These are phyloP conservation scores for Daedaleopsis sinensis DNA, from an alignment of 768 basidiomycete species.

Conservation along the genomic window DNA sequence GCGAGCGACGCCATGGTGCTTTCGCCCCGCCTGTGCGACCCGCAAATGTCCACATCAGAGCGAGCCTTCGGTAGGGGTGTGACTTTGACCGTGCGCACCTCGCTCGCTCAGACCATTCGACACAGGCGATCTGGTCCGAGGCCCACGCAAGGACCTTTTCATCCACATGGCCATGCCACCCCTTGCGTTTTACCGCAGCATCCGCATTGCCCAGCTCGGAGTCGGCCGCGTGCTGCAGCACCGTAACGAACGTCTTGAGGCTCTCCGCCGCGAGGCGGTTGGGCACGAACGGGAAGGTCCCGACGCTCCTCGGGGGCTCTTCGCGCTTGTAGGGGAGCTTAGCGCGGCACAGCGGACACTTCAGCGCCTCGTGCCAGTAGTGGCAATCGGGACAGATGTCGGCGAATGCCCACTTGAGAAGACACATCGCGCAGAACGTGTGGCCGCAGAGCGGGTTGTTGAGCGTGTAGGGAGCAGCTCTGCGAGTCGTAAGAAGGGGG, in stretches of 20 bases:
- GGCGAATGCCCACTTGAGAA: slow-evolving; percentile 71
- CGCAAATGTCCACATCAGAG: no score
- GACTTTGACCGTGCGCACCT: background rate
- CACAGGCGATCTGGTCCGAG: background rate
- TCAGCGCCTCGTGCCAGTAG: slow-evolving; percentile 66
- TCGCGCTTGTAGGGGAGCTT: slow-evolving; percentile 53
- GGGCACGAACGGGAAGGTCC: slow-evolving; percentile 67
- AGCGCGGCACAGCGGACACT: slow-evolving; percentile 69
- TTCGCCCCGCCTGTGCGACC: no score
- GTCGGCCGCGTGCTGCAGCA: slow-evolving; percentile 33
- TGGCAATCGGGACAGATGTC: slow-evolving; percentile 64
- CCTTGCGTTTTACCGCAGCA: slow-evolving; percentile 30
- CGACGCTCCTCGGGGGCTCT: slow-evolving; percentile 48
- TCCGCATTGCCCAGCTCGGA: slow-evolving; percentile 13
- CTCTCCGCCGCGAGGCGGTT: slow-evolving; percentile 58
- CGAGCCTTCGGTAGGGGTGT: no score
- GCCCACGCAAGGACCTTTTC: slow-evolving; percentile 43
- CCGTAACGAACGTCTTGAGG: slow-evolving; percentile 56
- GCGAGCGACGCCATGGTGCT: no score
- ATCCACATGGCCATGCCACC: slow-evolving; percentile 21
- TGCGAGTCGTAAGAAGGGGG: slow-evolving; percentile 16
- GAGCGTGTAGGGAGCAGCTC: slow-evolving; percentile 59
- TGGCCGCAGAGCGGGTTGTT: slow-evolving; percentile 64
- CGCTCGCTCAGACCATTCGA: background rate
- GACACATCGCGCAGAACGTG: slow-evolving; percentile 68